phyloP scores from a whole-genome alignment of 129 eudicot species.

The Arctium lappa region DNA sequence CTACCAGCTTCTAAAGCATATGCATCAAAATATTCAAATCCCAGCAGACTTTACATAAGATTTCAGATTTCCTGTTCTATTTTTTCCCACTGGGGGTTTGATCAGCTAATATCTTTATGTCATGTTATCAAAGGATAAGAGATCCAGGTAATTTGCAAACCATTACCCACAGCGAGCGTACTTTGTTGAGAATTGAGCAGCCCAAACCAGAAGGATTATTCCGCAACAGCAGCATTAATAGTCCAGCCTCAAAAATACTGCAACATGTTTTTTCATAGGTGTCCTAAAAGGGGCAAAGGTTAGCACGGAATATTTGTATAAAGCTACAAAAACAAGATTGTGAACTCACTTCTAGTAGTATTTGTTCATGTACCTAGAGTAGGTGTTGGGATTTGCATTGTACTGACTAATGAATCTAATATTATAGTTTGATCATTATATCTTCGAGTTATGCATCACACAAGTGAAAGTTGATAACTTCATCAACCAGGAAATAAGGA shows the following conservation, averaged over 20 bases:
- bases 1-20: constrained; percentile 9
- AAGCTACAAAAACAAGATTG: no score
- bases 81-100: constrained; percentile 1
- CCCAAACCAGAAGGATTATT: constrained; percentile 25
- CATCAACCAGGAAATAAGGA: no score
- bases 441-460: no score
- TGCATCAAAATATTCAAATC: background rate
- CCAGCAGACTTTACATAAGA: constrained; percentile 11
- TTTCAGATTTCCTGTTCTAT: background rate
- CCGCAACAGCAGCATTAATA: constrained; percentile 20
- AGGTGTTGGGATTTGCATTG: no score
- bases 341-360: no score
- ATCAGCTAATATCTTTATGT: constrained; percentile 16
- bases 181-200: constrained; percentile 21
- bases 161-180: constrained; percentile 2
- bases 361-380: no score
- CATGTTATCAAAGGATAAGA: constrained; percentile 13
- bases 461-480: no score
- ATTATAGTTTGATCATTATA: no score
- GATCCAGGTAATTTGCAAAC: constrained; percentile 17
- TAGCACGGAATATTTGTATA: background rate
- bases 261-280: constrained; percentile 19
- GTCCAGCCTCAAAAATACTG: constrained; percentile 19
- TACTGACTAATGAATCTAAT: no score
- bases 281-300: constrained; percentile 2